Evolutionary conservation across 495 filamentous ascomycete species (phyloP).

Genomic region (Pyrenula massariospora): DNA sequence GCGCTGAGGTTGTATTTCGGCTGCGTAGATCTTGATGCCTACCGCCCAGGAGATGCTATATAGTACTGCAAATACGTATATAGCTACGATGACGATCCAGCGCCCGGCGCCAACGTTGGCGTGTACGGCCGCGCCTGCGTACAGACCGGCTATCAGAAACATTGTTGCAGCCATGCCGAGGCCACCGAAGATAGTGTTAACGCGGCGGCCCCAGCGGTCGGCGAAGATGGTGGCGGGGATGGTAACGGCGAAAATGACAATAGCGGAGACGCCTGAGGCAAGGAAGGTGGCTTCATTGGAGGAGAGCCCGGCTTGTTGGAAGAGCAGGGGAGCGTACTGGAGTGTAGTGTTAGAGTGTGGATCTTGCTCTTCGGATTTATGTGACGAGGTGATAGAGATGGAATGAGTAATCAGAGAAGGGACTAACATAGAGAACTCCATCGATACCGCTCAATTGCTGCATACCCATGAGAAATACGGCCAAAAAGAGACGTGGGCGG

Average conservation of each 20-base stretch:
- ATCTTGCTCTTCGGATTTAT: too few species aligned
- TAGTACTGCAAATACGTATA: constrained; percentile 27
- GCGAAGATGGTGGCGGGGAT: constrained; percentile 41
- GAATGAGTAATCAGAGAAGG: too few species aligned
- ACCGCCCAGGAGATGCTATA: constrained; percentile 41
- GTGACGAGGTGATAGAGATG: too few species aligned
- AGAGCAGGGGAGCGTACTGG: constrained; percentile 41
- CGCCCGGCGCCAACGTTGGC: constrained; percentile 27
- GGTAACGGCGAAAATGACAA: constrained; percentile 35
- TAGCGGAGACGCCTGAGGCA: constrained; percentile 40
- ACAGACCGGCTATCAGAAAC: constrained; percentile 38
- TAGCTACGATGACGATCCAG: constrained; percentile 40
- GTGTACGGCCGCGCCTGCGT: constrained; percentile 37
- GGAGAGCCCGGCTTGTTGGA: constrained; percentile 39
- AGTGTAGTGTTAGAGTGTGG: too few species aligned
- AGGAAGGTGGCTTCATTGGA: constrained; percentile 38
- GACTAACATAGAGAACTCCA: constrained; percentile 38
- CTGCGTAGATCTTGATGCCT: constrained; percentile 37
- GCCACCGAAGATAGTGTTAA: constrained; percentile 43
- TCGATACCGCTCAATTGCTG: constrained; percentile 37
- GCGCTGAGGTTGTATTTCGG: constrained; percentile 43
- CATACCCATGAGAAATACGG: constrained; percentile 32
- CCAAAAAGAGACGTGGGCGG: constrained; percentile 23
- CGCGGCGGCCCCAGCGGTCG: constrained; percentile 49
- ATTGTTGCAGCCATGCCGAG: constrained; percentile 31